phyloP scores from a whole-genome alignment of 495 filamentous ascomycete genomes.

The Podospora comata region DNA sequence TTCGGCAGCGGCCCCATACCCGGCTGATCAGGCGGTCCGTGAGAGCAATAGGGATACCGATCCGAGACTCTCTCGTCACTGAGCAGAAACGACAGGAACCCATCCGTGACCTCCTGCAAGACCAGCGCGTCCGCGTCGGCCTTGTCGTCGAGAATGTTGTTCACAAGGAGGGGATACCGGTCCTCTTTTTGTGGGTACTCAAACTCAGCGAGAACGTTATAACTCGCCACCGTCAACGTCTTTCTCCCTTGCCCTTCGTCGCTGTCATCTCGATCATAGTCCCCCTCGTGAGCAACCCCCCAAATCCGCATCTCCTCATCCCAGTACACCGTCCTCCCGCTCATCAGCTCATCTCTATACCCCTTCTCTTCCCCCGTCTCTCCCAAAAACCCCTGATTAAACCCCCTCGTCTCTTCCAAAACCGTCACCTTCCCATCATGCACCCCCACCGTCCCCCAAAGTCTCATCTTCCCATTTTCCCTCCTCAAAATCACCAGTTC shows the following conservation, averaged over 20 bases:
- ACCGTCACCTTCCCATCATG: conserved; percentile 29
- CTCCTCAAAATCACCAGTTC: conserved; percentile 48
- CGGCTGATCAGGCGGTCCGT: conserved; percentile 47
- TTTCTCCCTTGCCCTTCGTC: conserved; percentile 7
- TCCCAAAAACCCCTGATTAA: conserved; percentile 20
- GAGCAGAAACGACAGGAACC: conserved; percentile 52
- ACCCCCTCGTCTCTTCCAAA: conserved; percentile 18
- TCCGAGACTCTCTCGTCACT: conserved; percentile 39
- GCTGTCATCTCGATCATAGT: not conserved
- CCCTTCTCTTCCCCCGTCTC: not conserved
- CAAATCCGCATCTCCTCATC: conserved; percentile 30
- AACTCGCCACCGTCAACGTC: conserved; percentile 45
- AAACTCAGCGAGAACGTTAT: conserved; percentile 57
- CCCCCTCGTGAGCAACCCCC: conserved; percentile 16
- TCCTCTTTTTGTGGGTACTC: conserved; percentile 43
- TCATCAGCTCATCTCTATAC: not conserved
- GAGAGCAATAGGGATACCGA: conserved; percentile 49
- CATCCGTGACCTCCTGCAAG: conserved; percentile 58
- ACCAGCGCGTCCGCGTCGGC: conserved; percentile 48
- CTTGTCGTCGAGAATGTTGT: conserved; percentile 39
- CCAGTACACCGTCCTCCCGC: conserved; percentile 17
- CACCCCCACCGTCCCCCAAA: conserved; percentile 50
- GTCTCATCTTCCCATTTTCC: conserved; percentile 39
- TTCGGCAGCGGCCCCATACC: conserved; percentile 50
- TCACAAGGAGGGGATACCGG: conserved; percentile 49